Base-by-base conservation (phyloP, 2,329 filamentous ascomycete species). In the Dactylellina parvicollis region DNA sequence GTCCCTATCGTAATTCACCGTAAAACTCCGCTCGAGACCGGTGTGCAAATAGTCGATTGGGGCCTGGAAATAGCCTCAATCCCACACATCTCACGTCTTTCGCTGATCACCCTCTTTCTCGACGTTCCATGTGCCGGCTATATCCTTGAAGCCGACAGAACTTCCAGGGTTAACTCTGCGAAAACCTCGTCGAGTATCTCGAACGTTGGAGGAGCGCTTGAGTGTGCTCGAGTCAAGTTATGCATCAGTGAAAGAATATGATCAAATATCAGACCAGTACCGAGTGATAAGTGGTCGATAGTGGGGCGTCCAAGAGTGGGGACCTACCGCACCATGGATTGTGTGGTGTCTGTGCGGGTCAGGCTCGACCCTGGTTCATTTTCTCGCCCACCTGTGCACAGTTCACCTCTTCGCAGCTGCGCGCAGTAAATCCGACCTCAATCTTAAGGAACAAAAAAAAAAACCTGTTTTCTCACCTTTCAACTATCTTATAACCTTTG, bases 321-420 rank as follows among this genome's bases (percentile, higher is more conserved):
- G 55, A 66, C 55, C 55, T 47, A 69, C 54, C 54, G 55, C 65
- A 61, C 65, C 65, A 69, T 59, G 46, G 64, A 34, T 57, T 32
- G 28, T 38, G 16, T 49, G 2, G 34, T 44, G 66, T 72, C 66
- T 64, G 66, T 72, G 66, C 66, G 66, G 55, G 46, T 61, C 46
- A 57, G 57, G 57, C 36, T 72, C 49, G 57, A 72, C 57, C 66
- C 66, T 72, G 50, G 66, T 64, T 64, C 57, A 59, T 62, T 42
- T 70, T 64, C 50, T 72, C 59, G 66, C 66, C 66, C 66, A 72
- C 66, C 57, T 32, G 47, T 72, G 57, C 66, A 64, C 59, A 49
- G 66, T 57, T 59, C 50, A 50, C 62, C 32, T 40, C 38, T 56
- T 61, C 57, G 66, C 66, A 46, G 18, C n/a, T n/a, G n/a, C n/a